Evolutionary conservation across 1,284 basidiomycete genomes (phyloP).

Genomic region (Melanopsichium pennsylvanicum): DNA sequence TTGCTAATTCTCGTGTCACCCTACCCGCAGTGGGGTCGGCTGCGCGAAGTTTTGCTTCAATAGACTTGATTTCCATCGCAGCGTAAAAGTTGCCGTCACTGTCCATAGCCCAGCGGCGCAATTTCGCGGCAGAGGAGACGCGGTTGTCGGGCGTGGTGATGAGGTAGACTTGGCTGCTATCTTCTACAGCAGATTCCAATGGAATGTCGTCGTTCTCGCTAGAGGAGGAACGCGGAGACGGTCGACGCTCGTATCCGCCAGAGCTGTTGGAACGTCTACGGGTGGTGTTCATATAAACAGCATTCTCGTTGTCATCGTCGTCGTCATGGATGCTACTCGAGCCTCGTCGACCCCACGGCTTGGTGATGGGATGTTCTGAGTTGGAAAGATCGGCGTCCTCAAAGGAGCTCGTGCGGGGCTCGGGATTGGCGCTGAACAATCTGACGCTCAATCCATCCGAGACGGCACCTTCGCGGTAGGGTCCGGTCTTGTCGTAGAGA

Average conservation of each 20-base stretch:
- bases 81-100: constrained; percentile 60
- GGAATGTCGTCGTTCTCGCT: constrained; percentile 1
- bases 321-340: constrained; percentile 32
- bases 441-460: constrained; percentile 62
- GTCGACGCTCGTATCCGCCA: constrained; percentile 11
- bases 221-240: constrained; percentile 24
- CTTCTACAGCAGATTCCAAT: constrained; percentile 11
- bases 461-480: constrained; percentile 59
- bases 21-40: constrained; percentile 44
- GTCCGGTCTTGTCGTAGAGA: constrained; percentile 60
- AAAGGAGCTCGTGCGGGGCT: constrained; percentile 18
- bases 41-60: constrained; percentile 58
- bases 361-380: constrained; percentile 39
- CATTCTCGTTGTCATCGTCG: constrained; percentile 18
- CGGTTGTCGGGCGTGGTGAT: constrained; percentile 65
- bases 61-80: constrained; percentile 64
- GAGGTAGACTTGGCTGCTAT: constrained; percentile 46
- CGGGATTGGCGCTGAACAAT: constrained; percentile 45
- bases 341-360: constrained; percentile 33
- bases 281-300: constrained; percentile 15
- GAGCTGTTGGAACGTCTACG: constrained; percentile 24
- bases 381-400: constrained; percentile 38
- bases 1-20: constrained; percentile 21
- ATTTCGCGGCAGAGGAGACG: constrained; percentile 62
- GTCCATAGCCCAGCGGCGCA: constrained; percentile 64